A percentile compares a stretch with the other conserved stretches of the same genome.
phyloP scores from a whole-genome alignment of 495 filamentous ascomycete genomes.

The Chaetomium fimeti region DNA sequence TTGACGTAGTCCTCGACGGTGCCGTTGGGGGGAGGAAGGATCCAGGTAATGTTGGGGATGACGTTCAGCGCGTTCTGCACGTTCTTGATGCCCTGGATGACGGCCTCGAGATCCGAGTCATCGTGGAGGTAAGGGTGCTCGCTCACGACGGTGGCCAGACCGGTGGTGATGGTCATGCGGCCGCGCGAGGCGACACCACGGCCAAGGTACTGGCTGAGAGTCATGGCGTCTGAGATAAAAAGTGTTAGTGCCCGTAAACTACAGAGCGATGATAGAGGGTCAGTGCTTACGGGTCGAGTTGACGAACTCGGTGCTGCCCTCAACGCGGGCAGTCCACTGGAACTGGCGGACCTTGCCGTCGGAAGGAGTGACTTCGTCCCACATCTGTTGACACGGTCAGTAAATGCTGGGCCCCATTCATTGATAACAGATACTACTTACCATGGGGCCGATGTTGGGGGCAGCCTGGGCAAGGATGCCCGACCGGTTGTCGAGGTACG shows the following conservation, averaged over 20 bases:
- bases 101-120: conserved; percentile 49
- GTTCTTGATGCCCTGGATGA: conserved; percentile 59
- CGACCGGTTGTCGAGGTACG: conserved; percentile 48
- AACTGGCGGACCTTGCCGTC: conserved; percentile 65
- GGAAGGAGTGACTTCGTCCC: conserved; percentile 55
- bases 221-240: conserved; percentile 48
- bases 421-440: conserved; percentile 9
- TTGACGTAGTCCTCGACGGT: conserved; percentile 57
- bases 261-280: not conserved
- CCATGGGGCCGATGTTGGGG: conserved; percentile 63
- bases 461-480: conserved; percentile 69
- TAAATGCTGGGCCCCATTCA: not conserved
- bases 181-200: conserved; percentile 61
- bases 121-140: conserved; percentile 54
- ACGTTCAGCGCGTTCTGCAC: conserved; percentile 54
- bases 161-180: conserved; percentile 56
- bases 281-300: conserved; percentile 35
- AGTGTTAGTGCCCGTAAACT: not conserved
- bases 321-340: conserved; percentile 64
- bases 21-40: conserved; percentile 53
- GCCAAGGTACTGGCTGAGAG: conserved; percentile 64
- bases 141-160: conserved; percentile 54
- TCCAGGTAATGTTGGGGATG: conserved; percentile 55
- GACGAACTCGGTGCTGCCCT: conserved; percentile 47
- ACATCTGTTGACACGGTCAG: conserved; percentile 41